Evolutionary conservation across 176 grass and related monocot genomes (phyloP).

Genomic region (Ensete ventricosum): DNA sequence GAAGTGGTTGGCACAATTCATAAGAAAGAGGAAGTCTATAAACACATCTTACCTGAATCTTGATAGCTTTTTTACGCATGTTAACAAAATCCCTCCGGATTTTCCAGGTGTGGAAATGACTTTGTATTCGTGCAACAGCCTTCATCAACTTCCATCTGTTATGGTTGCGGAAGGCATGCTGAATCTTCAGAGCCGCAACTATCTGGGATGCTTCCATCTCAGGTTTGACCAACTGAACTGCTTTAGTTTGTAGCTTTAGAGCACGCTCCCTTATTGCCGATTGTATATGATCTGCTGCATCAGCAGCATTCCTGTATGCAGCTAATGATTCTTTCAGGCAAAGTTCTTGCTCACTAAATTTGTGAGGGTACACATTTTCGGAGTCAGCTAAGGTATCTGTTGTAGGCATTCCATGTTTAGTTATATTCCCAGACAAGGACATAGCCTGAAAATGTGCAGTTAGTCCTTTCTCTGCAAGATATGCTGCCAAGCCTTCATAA

Average conservation of each 20-base stretch:
- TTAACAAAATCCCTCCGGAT: constrained; percentile 55
- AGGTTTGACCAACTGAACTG: constrained; percentile 59
- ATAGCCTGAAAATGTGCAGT: constrained; percentile 85
- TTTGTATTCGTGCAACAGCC: constrained; percentile 87
- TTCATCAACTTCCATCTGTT: constrained; percentile 70
- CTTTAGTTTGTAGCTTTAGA: constrained; percentile 77
- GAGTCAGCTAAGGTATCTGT: constrained; percentile 20
- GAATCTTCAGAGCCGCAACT: constrained; percentile 89
- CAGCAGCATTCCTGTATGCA: constrained; percentile 82
- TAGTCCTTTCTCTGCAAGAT: constrained; percentile 77
- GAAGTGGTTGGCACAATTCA: not conserved
- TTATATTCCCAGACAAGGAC: constrained; percentile 50
- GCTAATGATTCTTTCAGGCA: constrained; percentile 91
- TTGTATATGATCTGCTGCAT: constrained; percentile 84
- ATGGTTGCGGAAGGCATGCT: constrained; percentile 75
- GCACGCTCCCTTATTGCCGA: constrained; percentile 75
- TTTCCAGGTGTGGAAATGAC: constrained; percentile 83
- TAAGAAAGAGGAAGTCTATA: not conserved
- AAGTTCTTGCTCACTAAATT: constrained; percentile 77
- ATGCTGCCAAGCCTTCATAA: constrained; percentile 86
- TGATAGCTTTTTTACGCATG: constrained; percentile 65
- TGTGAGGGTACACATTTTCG: constrained; percentile 6
- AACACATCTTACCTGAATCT: constrained; percentile 59
- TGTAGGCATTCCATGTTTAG: constrained; percentile 12
- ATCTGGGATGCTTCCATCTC: constrained; percentile 56